Conservation (phyloP, 2,329 filamentous ascomycete genomes). For the Trichoderma koningii region DNA sequence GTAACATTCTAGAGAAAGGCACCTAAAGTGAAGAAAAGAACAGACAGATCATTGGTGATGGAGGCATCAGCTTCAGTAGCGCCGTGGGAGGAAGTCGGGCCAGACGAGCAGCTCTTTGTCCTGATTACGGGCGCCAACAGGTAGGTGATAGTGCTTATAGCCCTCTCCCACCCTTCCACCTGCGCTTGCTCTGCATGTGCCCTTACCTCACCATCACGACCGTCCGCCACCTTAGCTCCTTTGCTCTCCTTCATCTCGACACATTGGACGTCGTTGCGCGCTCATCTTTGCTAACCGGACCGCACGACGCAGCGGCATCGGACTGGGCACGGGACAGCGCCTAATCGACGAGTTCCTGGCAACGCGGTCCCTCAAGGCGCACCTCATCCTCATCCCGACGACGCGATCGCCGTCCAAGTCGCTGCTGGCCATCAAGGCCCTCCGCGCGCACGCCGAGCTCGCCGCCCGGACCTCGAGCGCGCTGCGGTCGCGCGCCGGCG, state of each 20-base stretch:
- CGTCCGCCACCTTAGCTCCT: background rate
- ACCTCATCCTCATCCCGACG: constrained; percentile 79
- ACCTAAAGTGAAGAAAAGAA: background rate
- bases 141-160: constrained; percentile 48
- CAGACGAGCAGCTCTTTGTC: constrained; percentile 58
- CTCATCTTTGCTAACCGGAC: constrained; percentile 7
- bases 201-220: too few species aligned
- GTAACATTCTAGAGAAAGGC: background rate
- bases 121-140: constrained; percentile 86
- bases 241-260: background rate
- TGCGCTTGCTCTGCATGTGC: too few species aligned
- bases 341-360: constrained; percentile 87
- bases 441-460: constrained; percentile 61
- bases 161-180: background rate
- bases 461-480: constrained; percentile 43
- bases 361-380: constrained; percentile 64
- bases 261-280: background rate
- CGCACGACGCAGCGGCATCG: constrained; percentile 68
- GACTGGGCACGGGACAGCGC: constrained; percentile 78
- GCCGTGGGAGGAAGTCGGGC: constrained; percentile 43
- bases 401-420: constrained; percentile 77
- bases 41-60: constrained; percentile 12
- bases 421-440: constrained; percentile 64
- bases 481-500: constrained; percentile 44
- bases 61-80: constrained; percentile 28